Percentiles rank a stretch among this genome's conserved stretches.
These are phyloP conservation scores for Articulospora tetracladia DNA, from an alignment of 495 filamentous ascomycete species.

Conservation along the genomic window DNA sequence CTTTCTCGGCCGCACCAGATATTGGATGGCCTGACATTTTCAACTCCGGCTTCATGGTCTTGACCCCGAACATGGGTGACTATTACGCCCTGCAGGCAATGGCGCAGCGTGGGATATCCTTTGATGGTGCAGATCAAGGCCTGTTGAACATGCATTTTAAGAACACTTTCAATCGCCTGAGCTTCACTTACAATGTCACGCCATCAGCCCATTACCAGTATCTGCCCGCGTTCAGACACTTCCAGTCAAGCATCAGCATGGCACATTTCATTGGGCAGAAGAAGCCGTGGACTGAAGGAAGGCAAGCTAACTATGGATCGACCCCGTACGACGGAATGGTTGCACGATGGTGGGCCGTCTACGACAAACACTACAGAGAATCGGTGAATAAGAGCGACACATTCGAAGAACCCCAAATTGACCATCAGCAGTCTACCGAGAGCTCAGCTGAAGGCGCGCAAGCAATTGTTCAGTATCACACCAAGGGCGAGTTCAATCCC, in stretches of 20 bases:
- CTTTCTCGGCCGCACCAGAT: constrained; percentile 90
- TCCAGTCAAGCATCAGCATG: constrained; percentile 78
- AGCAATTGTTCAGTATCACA: constrained; percentile 46
- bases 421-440: constrained; percentile 18
- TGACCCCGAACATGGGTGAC: constrained; percentile 82
- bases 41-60: constrained; percentile 92
- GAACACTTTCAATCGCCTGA: constrained; percentile 75
- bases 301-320: constrained; percentile 48
- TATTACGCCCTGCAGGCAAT: constrained; percentile 81
- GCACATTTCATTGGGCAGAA: constrained; percentile 90
- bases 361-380: constrained; percentile 74
- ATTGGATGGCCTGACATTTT: constrained; percentile 98
- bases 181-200: constrained; percentile 96
- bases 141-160: constrained; percentile 92
- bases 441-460: constrained; percentile 20
- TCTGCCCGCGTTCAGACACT: constrained; percentile 89
- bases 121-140: constrained; percentile 96
- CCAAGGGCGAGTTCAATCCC: constrained; percentile 50
- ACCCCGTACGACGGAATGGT: constrained; percentile 78
- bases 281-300: constrained; percentile 82
- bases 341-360: constrained; percentile 86
- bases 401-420: constrained; percentile 1
- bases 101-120: constrained; percentile 82
- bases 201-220: constrained; percentile 94
- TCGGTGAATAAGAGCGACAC: constrained; percentile 37